Base-by-base conservation (phyloP, 192 early-diverging fungal genomes). In the Coemansia sp. region DNA sequence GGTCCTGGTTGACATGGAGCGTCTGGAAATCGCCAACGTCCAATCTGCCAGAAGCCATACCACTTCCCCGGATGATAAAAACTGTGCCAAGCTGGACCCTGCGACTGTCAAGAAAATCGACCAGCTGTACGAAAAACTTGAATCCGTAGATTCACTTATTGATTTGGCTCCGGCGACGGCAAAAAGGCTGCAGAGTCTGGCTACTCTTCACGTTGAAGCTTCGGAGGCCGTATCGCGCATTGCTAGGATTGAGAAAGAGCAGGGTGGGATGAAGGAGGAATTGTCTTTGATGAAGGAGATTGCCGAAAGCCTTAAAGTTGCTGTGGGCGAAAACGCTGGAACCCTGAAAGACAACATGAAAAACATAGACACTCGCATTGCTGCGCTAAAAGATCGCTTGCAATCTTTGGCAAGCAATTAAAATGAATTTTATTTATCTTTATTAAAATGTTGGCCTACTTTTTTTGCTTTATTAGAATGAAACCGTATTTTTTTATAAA, bases 191-290 rank as follows among this genome's bases (percentile, higher is more conserved):
- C 88, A 89, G 54, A 83, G 85, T 8, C 80, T 96, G 37, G 84
- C 89, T 49, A 78, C 78, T 4, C 74, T 96, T 41, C 94, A 96
- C 64, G 73, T 81, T 0, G 93, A 96, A 62, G 91, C 92, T 0
- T 80, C 89, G 13, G 83, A 88, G 41, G 92, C 89, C 61, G 82
- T 84, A 12, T 83, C 90, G 9, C 86, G 84, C n/a, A 80, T 95
- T 37, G 84, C 85, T 56, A 83, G 87, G 71, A 78, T 93, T 43
- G 81, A 82, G 15, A 57, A 66, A 14, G 92, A 90, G 53, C 92
- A 94, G 57, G 71, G 53, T 12, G 80, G 82, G 18, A 82, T 94
- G 49, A 64, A 55, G 4, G 87, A 88, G 38, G 87, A 90, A 56
- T 53, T 89, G 9, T 82, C 81, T 18, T 81, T 68, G 25, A 70